Evolutionary conservation across 2,329 filamentous ascomycete genomes (phyloP).

Genomic region (Paecilomyces sp.): DNA sequence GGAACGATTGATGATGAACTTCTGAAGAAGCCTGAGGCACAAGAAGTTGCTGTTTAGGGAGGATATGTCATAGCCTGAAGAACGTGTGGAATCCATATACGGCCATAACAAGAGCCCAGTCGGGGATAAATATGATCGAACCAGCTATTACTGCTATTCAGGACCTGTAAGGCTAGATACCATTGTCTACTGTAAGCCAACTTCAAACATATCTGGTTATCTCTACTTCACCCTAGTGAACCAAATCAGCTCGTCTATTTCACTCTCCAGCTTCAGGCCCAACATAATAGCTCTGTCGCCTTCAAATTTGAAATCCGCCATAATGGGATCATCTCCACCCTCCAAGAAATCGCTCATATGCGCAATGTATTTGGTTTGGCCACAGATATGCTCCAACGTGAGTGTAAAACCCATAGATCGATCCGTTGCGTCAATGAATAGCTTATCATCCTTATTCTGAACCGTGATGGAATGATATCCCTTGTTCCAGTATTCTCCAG

Average conservation of each 20-base stretch:
- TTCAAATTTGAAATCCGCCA: not conserved
- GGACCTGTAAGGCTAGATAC: too few relatives aligned
- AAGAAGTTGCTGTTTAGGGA: too few relatives aligned
- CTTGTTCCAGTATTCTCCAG: slow-evolving; percentile 15
- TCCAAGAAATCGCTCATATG: slow-evolving; percentile 12
- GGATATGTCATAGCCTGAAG: too few relatives aligned
- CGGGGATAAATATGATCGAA: too few relatives aligned
- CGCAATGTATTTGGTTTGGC: slow-evolving; percentile 18
- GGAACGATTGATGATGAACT: too few relatives aligned
- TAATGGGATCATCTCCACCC: not conserved
- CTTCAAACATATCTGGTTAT: too few relatives aligned
- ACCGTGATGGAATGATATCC: slow-evolving; percentile 18
- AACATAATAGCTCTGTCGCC: not conserved
- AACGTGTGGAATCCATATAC: too few relatives aligned
- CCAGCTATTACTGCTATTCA: too few relatives aligned
- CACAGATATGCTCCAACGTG: slow-evolving; percentile 21
- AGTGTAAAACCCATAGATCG: slow-evolving; percentile 22
- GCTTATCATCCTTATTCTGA: slow-evolving; percentile 12
- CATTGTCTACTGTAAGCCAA: too few relatives aligned
- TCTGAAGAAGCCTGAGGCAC: too few relatives aligned
- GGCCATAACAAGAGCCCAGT: too few relatives aligned
- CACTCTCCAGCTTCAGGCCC: not conserved
- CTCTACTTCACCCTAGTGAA: not conserved
- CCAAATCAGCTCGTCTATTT: not conserved
- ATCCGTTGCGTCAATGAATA: slow-evolving; percentile 28